phyloP scores from a whole-genome alignment of 331 rosid genomes.

The Telfairia occidentalis region DNA sequence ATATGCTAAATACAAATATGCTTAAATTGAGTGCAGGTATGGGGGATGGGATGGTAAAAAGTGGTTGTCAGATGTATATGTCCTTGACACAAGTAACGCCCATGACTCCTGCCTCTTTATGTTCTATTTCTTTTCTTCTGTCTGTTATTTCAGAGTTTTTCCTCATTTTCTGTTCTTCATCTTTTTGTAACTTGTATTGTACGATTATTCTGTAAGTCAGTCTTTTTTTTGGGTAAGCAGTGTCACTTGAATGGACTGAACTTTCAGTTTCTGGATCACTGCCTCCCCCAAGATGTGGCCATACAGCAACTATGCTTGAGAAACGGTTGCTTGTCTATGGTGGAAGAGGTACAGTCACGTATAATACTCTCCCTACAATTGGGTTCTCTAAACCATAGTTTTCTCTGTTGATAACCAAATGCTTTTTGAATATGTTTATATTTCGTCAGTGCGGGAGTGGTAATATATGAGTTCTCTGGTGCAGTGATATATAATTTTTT shows the following conservation, averaged over 20 bases:
- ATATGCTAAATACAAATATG: slow-evolving; percentile 3
- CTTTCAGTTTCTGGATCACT: slow-evolving; percentile 62
- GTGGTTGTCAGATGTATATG: slow-evolving; percentile 90
- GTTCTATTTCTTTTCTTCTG: not conserved
- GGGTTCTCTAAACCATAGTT: slow-evolving; percentile 7
- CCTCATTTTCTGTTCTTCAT: not conserved
- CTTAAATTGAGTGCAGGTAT: slow-evolving; percentile 45
- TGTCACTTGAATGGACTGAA: slow-evolving; percentile 88
- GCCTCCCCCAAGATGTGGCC: slow-evolving; percentile 97
- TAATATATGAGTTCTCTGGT: not conserved
- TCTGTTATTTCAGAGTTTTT: not conserved
- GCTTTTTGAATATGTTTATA: not conserved
- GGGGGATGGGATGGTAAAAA: slow-evolving; percentile 99
- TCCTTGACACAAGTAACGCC: slow-evolving; percentile 77
- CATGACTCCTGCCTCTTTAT: slow-evolving; percentile 12
- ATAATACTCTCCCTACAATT: slow-evolving; percentile 14
- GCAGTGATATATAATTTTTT: not conserved
- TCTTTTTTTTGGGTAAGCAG: slow-evolving; percentile 26
- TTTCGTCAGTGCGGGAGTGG: not conserved
- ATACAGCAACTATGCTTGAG: slow-evolving; percentile 82
- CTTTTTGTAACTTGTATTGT: not conserved
- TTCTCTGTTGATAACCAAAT: not conserved
- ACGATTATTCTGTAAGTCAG: not conserved
- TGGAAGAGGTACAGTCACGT: slow-evolving; percentile 66
- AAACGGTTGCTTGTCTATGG: slow-evolving; percentile 85